These are phyloP conservation scores for Ophiostoma fasciatum DNA, from an alignment of 2,329 filamentous ascomycete genomes.

Conservation along the genomic window DNA sequence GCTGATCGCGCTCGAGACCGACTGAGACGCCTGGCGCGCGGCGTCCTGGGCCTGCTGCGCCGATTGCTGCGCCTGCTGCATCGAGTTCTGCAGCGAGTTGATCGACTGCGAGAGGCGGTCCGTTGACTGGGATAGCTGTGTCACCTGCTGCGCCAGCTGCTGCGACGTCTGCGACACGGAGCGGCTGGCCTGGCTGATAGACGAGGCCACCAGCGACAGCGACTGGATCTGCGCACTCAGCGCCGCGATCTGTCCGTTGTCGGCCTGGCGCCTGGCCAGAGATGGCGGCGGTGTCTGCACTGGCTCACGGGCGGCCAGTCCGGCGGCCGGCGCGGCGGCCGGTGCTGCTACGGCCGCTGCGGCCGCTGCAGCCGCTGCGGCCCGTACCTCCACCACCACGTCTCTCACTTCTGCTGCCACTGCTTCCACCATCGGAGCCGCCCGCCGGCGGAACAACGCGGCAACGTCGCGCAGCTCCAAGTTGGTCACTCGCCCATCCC, in stretches of 20 bases:
- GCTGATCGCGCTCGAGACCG: conserved; percentile 14
- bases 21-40: conserved; percentile 15
- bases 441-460: conserved; percentile 2
- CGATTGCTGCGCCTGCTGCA: conserved; percentile 14
- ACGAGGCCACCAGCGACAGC: conserved; percentile 16
- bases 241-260: conserved; percentile 14
- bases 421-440: neutral
- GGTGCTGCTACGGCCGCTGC: neutral
- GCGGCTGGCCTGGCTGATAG: conserved; percentile 16
- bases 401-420: neutral
- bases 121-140: conserved; percentile 17
- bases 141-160: conserved; percentile 17
- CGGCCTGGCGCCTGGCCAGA: conserved; percentile 12
- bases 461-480: neutral
- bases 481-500: neutral
- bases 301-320: neutral
- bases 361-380: neutral
- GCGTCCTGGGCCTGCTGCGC: conserved; percentile 12
- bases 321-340: neutral
- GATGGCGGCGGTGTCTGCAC: conserved; percentile 15
- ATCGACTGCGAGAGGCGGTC: conserved; percentile 18
- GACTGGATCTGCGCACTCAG: conserved; percentile 17
- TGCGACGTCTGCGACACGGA: conserved; percentile 19
- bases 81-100: conserved; percentile 13
- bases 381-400: neutral